A percentile compares a stretch with the other conserved stretches of the same genome.
Conservation (phyloP, 768 basidiomycete genomes). For the Crassisporium funariophilum region DNA sequence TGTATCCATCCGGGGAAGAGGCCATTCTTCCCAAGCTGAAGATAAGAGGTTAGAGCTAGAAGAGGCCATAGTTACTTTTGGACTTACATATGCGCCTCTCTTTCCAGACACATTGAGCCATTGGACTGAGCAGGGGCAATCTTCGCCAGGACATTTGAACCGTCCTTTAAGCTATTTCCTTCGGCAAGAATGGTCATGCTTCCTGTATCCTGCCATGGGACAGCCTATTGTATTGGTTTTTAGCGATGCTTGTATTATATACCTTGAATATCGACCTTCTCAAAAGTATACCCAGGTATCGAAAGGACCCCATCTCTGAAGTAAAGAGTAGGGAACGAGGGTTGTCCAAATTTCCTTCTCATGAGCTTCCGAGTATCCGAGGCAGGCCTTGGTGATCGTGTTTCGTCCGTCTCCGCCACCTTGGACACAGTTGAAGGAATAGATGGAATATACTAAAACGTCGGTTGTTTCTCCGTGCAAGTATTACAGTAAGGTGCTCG, state of each 20-base stretch:
- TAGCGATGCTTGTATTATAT: neutral
- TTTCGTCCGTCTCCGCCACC: no score
- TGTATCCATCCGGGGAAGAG: constrained; percentile 50
- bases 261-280: constrained; percentile 46
- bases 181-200: constrained; percentile 70
- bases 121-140: constrained; percentile 74
- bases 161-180: constrained; percentile 70
- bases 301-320: constrained; percentile 61
- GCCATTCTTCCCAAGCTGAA: constrained; percentile 54
- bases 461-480: no score
- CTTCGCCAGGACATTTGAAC: constrained; percentile 69
- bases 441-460: no score
- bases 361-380: no score
- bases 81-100: constrained; percentile 73
- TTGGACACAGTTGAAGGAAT: no score
- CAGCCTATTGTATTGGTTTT: constrained; percentile 40
- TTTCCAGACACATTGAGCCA: constrained; percentile 70
- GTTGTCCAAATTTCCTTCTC: constrained; percentile 58
- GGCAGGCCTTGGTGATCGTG: no score
- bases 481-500: no score
- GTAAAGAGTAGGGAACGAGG: constrained; percentile 58
- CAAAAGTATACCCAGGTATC: constrained; percentile 74
- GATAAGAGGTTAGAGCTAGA: neutral
- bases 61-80: neutral
- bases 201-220: constrained; percentile 72